These are phyloP conservation scores for Blastocystis sp. DNA, from an alignment of 352 stramenopile species.

Conservation along the genomic window DNA sequence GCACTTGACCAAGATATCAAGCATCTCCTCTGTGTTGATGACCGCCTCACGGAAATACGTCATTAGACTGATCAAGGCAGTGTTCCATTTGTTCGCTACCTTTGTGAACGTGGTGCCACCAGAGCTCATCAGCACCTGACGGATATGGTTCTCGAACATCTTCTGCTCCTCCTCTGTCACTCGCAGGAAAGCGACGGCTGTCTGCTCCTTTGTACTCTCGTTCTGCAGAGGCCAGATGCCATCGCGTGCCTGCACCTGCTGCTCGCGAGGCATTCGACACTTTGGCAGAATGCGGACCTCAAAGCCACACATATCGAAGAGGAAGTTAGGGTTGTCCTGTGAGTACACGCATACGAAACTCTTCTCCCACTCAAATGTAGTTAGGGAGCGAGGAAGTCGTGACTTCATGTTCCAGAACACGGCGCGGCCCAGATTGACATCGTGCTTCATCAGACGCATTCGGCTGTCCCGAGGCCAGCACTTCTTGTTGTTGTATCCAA, in stretches of 20 bases:
- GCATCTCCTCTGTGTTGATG: conserved; percentile 96
- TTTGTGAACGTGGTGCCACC: conserved; percentile 99
- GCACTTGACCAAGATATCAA: conserved; percentile 98
- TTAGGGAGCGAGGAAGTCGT: conserved; percentile 90
- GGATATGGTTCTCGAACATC: conserved; percentile 96
- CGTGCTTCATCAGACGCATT: conserved; percentile 98
- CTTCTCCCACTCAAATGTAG: conserved; percentile 97
- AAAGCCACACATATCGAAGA: conserved; percentile 99
- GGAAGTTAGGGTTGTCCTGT: conserved; percentile 97
- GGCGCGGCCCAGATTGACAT: conserved; percentile 96
- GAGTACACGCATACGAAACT: conserved; percentile 98
- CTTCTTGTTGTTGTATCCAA: conserved; percentile 99
- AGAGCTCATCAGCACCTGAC: conserved; percentile 97
- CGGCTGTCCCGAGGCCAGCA: conserved; percentile 97
- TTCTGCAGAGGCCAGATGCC: conserved; percentile 99
- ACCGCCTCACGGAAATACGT: conserved; percentile 98
- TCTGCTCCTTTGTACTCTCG: conserved; percentile 97
- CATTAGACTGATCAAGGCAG: conserved; percentile 84
- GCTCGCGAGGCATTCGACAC: conserved; percentile 77
- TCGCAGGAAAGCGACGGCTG: conserved; percentile 90
- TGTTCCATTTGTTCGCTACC: conserved; percentile 99
- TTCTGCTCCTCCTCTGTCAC: conserved; percentile 87
- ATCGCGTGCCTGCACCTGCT: conserved; percentile 88
- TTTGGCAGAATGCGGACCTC: conserved; percentile 90
- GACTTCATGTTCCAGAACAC: conserved; percentile 99